Evolutionary conservation across 805 yeast species (phyloP).

Genomic region (Candida mattraensis): DNA sequence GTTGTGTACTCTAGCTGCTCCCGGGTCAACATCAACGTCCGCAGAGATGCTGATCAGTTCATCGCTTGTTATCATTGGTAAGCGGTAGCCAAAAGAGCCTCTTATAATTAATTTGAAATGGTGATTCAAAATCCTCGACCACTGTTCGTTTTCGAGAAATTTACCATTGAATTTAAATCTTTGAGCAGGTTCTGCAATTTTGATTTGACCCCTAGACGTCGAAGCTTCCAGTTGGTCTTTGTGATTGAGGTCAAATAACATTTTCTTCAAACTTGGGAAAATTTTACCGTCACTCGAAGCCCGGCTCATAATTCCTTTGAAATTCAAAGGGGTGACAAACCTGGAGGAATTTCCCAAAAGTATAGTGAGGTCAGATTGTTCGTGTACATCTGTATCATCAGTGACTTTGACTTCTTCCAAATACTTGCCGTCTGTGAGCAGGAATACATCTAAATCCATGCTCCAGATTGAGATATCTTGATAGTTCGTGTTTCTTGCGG

Average conservation of each 20-base stretch:
- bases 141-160: constrained; percentile 27
- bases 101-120: constrained; percentile 30
- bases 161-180: constrained; percentile 28
- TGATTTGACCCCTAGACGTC: constrained; percentile 32
- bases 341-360: constrained; percentile 32
- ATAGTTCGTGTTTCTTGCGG: constrained; percentile 29
- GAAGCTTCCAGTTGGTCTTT: constrained; percentile 11
- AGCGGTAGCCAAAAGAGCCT: constrained; percentile 33
- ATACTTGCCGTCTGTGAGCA: constrained; percentile 26
- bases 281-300: constrained; percentile 8
- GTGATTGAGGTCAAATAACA: constrained; percentile 26
- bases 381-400: neutral
- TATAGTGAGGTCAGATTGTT: constrained; percentile 29
- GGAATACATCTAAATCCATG: constrained; percentile 35
- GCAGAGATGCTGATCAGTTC: constrained; percentile 32
- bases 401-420: constrained; percentile 8
- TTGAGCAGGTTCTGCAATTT: constrained; percentile 30
- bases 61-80: constrained; percentile 28
- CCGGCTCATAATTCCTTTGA: constrained; percentile 27
- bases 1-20: neutral
- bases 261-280: constrained; percentile 14
- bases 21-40: constrained; percentile 20
- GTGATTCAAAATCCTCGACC: constrained; percentile 30
- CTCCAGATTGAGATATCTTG: constrained; percentile 34
- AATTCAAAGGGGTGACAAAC: constrained; percentile 33